Conservation (phyloP, 2,329 filamentous ascomycete species). For the Escovopsis weberi region DNA sequence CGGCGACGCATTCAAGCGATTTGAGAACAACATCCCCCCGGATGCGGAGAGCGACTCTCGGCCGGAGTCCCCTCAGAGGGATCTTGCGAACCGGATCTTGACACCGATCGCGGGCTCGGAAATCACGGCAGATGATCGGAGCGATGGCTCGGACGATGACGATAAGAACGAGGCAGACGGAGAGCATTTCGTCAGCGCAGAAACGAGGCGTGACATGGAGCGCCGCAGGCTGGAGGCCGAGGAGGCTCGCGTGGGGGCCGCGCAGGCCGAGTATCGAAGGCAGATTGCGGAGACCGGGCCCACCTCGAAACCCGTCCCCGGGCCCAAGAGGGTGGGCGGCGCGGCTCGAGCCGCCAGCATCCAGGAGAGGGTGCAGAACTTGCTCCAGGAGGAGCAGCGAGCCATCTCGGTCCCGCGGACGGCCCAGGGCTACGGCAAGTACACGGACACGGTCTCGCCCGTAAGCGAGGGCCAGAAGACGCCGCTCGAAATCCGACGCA, state of each 20-base stretch:
- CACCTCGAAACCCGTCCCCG: slow-evolving; percentile 23
- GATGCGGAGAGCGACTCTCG: slow-evolving; percentile 14
- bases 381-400: slow-evolving; percentile 65
- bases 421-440: slow-evolving; percentile 81
- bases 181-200: slow-evolving; percentile 61
- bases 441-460: slow-evolving; percentile 43
- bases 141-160: slow-evolving; percentile 49
- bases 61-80: slow-evolving; percentile 35
- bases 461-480: slow-evolving; percentile 24
- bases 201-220: slow-evolving; percentile 83
- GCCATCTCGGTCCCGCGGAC: slow-evolving; percentile 46
- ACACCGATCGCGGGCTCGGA: slow-evolving; percentile 68
- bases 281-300: slow-evolving; percentile 43
- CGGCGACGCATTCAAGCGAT: slow-evolving; percentile 84
- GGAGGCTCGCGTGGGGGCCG: slow-evolving; percentile 76
- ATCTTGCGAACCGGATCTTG: slow-evolving; percentile 33
- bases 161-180: slow-evolving; percentile 51
- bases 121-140: slow-evolving; percentile 36
- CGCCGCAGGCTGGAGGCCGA: slow-evolving; percentile 69
- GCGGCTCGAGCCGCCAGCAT: slow-evolving; percentile 65
- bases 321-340: slow-evolving; percentile 42
- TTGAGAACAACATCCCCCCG: slow-evolving; percentile 45
- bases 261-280: slow-evolving; percentile 75
- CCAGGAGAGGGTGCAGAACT: slow-evolving; percentile 75
- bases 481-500: slow-evolving; percentile 33